Base-by-base conservation (phyloP, 805 yeast genomes). In the Sugiyamaella mastotermitis region DNA sequence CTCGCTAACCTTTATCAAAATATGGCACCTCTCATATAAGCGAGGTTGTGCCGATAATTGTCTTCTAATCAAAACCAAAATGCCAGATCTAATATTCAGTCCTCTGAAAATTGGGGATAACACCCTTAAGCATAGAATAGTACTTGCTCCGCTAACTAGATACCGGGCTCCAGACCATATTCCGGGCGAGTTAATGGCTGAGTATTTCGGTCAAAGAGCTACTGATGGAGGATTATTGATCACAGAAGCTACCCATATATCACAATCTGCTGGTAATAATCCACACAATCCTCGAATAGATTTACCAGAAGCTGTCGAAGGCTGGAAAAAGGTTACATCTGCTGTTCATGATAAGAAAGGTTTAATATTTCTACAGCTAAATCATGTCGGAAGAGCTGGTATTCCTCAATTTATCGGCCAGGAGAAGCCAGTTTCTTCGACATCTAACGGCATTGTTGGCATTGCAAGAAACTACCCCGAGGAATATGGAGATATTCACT, bases 151-250 rank as follows among this genome's bases (percentile, higher is more conserved):
- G 20, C 60, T 74, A 31, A 72, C 79, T n/a, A 58, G 80, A 44
- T 31, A 47, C 32, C 61, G 79, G 41, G 59, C 64, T 4, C 37
- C 36, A 26, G 49, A 55, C 2, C 31, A 49, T 35, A 61, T 64
- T 23, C 73, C 79, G 9, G 58, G 68, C 8, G 74, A 71, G 23
- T 62, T 70, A 40, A 61, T 66, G 37, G 55, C 56, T 10, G 61
- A 68, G 42, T 78, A 79, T 58, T 80, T 80, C 52, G 61, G 51
- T 20, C 75, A 76, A 50, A 66, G 84, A 42, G 69, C 86, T 0
- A 51, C 60, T 39, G 71, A 74, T 9, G 86, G 86, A 9, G 69
- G 83, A 7, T 57, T 81, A 44, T 41, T 78, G 11, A 65, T 76
- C 46, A 57, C 78, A 9, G 86, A 80, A 55, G 84, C 76, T 8